These are phyloP conservation scores for Aspergillus sp. DNA, from an alignment of 2,329 filamentous ascomycete species.

Conservation along the genomic window DNA sequence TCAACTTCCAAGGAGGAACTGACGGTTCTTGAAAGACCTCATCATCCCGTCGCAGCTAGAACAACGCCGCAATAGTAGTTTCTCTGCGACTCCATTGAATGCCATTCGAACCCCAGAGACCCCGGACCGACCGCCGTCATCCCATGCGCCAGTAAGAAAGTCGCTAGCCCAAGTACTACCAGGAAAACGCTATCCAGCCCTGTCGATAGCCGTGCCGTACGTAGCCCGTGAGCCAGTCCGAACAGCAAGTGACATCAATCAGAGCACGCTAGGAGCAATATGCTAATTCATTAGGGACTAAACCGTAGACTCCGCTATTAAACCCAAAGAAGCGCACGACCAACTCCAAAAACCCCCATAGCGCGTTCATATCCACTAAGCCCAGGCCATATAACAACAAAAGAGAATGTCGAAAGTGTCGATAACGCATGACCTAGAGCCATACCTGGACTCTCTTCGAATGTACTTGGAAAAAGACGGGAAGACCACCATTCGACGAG, in stretches of 20 bases:
- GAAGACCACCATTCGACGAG: neutral
- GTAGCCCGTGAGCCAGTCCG: neutral
- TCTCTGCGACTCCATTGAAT: neutral
- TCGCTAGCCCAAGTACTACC: neutral
- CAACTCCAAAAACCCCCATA: constrained; percentile 5
- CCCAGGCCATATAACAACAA: neutral
- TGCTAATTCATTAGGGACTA: constrained; percentile 19
- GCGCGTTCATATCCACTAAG: neutral
- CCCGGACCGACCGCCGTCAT: neutral
- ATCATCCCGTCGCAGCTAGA: neutral
- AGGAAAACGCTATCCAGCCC: neutral
- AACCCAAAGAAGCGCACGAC: neutral
- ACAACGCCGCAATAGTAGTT: neutral
- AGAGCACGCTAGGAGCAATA: constrained; percentile 13
- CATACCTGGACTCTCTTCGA: constrained; percentile 31
- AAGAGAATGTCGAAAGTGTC: constrained; percentile 29
- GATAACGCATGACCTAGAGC: constrained; percentile 31
- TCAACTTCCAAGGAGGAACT: constrained; percentile 26
- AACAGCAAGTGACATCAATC: constrained; percentile 14
- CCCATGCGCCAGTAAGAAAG: constrained; percentile 9
- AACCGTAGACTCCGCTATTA: constrained; percentile 16
- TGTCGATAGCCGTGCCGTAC: neutral
- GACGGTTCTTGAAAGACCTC: neutral
- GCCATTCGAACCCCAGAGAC: neutral
- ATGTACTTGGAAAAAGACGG: constrained; percentile 22